phyloP scores from a whole-genome alignment of 1,284 basidiomycete species.

The Sutorius eximius region DNA sequence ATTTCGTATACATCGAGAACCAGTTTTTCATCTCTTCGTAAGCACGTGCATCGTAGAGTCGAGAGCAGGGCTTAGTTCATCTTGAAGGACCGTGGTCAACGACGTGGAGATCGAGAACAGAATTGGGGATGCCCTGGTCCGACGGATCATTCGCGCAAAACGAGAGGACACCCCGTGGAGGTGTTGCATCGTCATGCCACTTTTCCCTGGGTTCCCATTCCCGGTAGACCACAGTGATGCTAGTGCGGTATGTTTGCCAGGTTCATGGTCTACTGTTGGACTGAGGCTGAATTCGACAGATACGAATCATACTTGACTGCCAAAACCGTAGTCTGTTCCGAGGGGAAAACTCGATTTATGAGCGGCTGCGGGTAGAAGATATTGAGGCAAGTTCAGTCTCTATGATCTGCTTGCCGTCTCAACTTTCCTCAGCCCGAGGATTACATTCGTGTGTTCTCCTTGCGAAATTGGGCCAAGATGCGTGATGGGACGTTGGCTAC shows the following conservation, averaged over 20 bases:
- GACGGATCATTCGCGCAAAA: constrained; percentile 89
- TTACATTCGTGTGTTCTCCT: constrained; percentile 89
- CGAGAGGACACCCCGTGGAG: constrained; percentile 83
- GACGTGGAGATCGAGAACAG: constrained; percentile 89
- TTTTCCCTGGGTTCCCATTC: constrained; percentile 93
- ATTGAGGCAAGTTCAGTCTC: constrained; percentile 67
- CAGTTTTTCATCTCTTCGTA: constrained; percentile 98
- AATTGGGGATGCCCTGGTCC: constrained; percentile 93
- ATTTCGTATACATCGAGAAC: constrained; percentile 95
- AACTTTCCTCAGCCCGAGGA: constrained; percentile 71
- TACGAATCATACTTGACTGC: constrained; percentile 91
- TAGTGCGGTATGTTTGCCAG: constrained; percentile 64
- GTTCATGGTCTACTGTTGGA: background rate
- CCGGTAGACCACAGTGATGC: constrained; percentile 93
- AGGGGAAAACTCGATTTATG: constrained; percentile 92
- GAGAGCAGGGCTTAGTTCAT: constrained; percentile 5
- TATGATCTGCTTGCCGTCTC: background rate
- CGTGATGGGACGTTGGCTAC: constrained; percentile 84
- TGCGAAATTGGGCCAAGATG: constrained; percentile 94
- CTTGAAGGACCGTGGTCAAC: constrained; percentile 74
- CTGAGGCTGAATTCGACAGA: constrained; percentile 41
- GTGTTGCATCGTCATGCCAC: constrained; percentile 90
- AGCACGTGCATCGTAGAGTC: constrained; percentile 27
- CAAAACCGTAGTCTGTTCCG: constrained; percentile 89
- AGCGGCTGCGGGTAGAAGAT: constrained; percentile 80